These are phyloP conservation scores for Colletotrichum euphorbiae DNA, from an alignment of 2,329 filamentous ascomycete species.

Conservation along the genomic window DNA sequence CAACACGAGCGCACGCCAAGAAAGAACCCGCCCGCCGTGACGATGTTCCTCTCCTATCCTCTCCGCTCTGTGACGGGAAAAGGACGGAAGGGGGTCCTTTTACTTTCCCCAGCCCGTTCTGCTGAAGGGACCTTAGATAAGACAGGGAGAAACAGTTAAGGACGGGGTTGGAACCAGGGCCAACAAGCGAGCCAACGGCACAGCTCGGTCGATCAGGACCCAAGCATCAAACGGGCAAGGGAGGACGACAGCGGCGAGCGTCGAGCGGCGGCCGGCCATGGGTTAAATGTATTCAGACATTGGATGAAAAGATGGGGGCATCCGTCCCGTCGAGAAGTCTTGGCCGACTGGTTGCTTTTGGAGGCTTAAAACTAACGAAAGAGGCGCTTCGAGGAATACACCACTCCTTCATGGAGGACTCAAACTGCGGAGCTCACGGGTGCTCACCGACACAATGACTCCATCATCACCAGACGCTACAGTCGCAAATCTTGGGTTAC, in stretches of 20 bases:
- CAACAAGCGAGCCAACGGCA: constrained; percentile 3
- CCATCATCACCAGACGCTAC: not conserved
- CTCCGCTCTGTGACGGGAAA: too few species aligned
- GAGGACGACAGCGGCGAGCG: too few species aligned
- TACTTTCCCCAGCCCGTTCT: not conserved
- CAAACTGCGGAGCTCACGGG: not conserved
- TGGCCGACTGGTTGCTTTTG: not conserved
- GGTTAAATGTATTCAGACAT: not conserved
- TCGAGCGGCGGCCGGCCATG: not conserved
- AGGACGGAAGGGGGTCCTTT: too few species aligned
- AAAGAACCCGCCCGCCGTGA: not conserved
- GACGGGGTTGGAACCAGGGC: not conserved
- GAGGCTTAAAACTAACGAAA: constrained; percentile 9
- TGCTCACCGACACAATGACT: constrained; percentile 31
- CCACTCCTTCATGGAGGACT: not conserved
- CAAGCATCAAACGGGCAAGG: constrained; percentile 7
- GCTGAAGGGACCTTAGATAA: too few species aligned
- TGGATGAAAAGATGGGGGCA: constrained; percentile 4
- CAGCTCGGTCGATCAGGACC: not conserved
- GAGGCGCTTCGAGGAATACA: not conserved
- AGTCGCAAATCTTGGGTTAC: not conserved
- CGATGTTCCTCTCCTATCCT: not conserved
- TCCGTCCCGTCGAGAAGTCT: constrained; percentile 1
- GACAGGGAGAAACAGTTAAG: not conserved
- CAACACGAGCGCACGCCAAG: constrained; percentile 15